Evolutionary conservation across 371 early-diverging fungal species (phyloP).

Genomic region (Coemansia sp.): DNA sequence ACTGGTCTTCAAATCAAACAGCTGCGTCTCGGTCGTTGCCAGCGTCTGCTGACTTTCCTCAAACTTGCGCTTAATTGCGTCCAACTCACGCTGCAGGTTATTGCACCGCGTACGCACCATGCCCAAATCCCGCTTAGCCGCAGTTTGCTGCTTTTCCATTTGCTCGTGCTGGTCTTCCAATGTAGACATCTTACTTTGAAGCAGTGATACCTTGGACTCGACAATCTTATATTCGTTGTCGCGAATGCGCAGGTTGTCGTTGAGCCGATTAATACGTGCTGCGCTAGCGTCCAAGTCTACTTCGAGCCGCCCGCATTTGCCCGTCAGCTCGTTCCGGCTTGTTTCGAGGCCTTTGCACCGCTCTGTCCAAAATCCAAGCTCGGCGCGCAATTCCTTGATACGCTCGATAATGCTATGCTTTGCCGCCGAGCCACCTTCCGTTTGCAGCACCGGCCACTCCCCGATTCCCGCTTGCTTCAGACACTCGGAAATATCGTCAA

Average conservation of each 20-base stretch:
- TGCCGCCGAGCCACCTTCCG: too few species aligned
- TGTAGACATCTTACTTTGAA: too few species aligned
- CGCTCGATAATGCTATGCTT: neutral
- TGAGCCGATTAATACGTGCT: neutral
- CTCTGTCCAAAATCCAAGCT: neutral
- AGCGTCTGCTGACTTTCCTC: neutral
- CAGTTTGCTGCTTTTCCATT: neutral
- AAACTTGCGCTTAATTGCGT: neutral
- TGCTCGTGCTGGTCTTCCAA: neutral
- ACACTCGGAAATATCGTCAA: neutral
- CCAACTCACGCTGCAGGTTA: neutral
- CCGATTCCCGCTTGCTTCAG: neutral
- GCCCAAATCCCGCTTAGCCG: neutral
- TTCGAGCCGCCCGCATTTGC: neutral
- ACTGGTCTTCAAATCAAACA: neutral
- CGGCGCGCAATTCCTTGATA: neutral
- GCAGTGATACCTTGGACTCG: too few species aligned
- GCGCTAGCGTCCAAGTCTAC: neutral
- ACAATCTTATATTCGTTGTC: too few species aligned
- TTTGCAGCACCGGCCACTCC: neutral
- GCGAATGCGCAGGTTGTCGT: neutral
- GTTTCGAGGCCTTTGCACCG: neutral
- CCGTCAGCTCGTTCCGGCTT: neutral
- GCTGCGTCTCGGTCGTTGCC: neutral
- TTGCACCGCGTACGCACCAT: neutral